Evolutionary conservation across 2,329 filamentous ascomycete species (phyloP).

Genomic region (Plectosphaerella sp.): DNA sequence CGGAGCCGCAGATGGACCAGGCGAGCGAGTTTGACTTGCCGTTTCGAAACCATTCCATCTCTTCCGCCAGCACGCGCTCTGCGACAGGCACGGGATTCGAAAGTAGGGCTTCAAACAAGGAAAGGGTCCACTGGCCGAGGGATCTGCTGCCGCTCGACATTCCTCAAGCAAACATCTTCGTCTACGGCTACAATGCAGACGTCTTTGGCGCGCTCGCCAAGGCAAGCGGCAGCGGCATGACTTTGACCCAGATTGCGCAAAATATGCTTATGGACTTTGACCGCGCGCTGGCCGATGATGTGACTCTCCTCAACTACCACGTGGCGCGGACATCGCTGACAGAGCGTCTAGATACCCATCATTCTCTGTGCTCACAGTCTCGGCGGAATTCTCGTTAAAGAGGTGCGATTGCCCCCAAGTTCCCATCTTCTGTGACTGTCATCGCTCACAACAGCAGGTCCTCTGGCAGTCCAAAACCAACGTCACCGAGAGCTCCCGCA

Average conservation of each 20-base stretch:
- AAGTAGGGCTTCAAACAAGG: not conserved
- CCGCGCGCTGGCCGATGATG: not conserved
- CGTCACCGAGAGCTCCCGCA: not conserved
- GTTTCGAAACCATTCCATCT: not conserved
- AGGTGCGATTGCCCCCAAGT: not conserved
- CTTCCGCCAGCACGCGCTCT: not conserved
- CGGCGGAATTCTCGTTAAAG: not conserved
- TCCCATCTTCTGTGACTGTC: not conserved
- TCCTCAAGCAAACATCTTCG: not conserved
- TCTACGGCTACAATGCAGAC: constrained; percentile 1
- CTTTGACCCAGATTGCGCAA: not conserved
- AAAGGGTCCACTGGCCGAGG: not conserved
- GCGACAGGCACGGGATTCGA: not conserved
- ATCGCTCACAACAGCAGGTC: not conserved
- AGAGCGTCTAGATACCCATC: not conserved
- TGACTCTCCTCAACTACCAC: not conserved
- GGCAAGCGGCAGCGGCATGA: not conserved
- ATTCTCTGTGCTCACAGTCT: not conserved
- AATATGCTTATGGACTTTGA: constrained; percentile 2
- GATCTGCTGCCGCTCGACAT: not conserved
- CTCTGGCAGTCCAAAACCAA: constrained; percentile 1
- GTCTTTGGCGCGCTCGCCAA: not conserved
- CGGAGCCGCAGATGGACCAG: not conserved
- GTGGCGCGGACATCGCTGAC: too few relatives aligned
- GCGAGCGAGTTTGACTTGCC: not conserved